These are phyloP conservation scores for Musa balbisiana DNA, from an alignment of 202 grass and related monocot genomes.

Conservation along the genomic window DNA sequence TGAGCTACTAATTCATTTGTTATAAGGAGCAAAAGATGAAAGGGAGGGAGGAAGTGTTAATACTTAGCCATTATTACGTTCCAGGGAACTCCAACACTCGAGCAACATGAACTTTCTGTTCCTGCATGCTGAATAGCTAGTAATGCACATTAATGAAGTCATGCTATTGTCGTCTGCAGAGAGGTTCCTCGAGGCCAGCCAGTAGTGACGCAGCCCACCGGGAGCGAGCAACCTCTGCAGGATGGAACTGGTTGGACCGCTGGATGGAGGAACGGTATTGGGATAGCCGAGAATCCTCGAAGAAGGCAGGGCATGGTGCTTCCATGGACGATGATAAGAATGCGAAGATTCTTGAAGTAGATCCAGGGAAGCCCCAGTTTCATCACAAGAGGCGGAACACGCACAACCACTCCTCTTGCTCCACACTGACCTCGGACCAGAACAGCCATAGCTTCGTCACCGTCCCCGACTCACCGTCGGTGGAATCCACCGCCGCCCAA, in stretches of 20 bases:
- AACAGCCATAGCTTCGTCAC: slow-evolving; percentile 68
- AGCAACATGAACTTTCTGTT: too few species aligned
- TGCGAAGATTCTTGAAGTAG: slow-evolving; percentile 83
- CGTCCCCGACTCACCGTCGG: slow-evolving; percentile 62
- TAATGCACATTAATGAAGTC: too few species aligned
- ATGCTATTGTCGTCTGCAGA: slow-evolving; percentile 31
- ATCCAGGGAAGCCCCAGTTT: slow-evolving; percentile 71
- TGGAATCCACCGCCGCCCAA: slow-evolving; percentile 58
- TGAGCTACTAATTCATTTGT: too few species aligned
- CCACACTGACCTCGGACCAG: slow-evolving; percentile 47
- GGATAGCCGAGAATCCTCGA: not conserved
- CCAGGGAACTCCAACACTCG: too few species aligned
- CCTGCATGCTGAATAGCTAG: too few species aligned
- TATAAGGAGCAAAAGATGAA: too few species aligned
- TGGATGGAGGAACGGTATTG: slow-evolving; percentile 88
- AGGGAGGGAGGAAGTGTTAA: too few species aligned
- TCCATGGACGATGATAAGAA: slow-evolving; percentile 61
- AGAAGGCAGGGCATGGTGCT: not conserved
- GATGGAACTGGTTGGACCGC: slow-evolving; percentile 76
- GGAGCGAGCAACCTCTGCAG: slow-evolving; percentile 62
- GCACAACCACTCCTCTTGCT: slow-evolving; percentile 39
- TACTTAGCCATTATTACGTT: too few species aligned
- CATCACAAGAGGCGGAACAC: slow-evolving; percentile 30
- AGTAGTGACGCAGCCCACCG: slow-evolving; percentile 16
- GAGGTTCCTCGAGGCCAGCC: slow-evolving; percentile 33